Conservation (phyloP, 371 early-diverging fungal species). For the Syncephalastrum sp. region DNA sequence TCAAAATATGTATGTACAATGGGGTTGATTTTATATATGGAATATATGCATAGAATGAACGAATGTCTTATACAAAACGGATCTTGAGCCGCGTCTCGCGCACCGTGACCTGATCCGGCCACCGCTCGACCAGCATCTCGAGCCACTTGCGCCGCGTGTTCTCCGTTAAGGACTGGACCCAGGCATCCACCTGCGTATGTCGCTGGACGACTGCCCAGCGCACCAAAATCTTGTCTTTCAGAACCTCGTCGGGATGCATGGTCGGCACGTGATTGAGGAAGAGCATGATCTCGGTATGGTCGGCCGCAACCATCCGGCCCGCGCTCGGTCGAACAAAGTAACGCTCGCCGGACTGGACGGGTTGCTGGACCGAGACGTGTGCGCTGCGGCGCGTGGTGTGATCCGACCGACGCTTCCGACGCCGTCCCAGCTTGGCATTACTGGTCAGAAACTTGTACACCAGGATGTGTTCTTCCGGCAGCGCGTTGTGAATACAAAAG, state of each 20-base stretch:
- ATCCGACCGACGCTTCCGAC: background rate
- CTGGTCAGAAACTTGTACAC: constrained; percentile 46
- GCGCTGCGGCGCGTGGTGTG: background rate
- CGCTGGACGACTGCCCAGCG: constrained; percentile 46
- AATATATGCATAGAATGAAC: background rate
- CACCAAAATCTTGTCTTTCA: constrained; percentile 42
- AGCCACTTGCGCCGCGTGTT: constrained; percentile 41
- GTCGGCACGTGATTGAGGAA: constrained; percentile 41
- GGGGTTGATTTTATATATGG: too few relatives aligned
- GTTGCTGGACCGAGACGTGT: background rate
- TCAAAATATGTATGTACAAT: too few relatives aligned
- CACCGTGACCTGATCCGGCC: constrained; percentile 46
- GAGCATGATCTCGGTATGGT: constrained; percentile 34
- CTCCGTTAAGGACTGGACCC: constrained; percentile 30
- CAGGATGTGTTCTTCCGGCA: constrained; percentile 47
- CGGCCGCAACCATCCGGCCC: constrained; percentile 29
- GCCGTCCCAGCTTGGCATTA: constrained; percentile 14
- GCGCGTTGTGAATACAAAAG: constrained; percentile 31
- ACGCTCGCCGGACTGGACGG: constrained; percentile 18
- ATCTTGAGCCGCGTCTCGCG: constrained; percentile 42
- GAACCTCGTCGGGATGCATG: constrained; percentile 7
- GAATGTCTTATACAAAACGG: constrained; percentile 24
- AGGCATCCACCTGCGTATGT: constrained; percentile 31
- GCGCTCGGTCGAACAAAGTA: constrained; percentile 49
- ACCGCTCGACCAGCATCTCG: constrained; percentile 43